Evolutionary conservation across 1,284 basidiomycete genomes (phyloP).

Genomic region (Cerrena zonata): DNA sequence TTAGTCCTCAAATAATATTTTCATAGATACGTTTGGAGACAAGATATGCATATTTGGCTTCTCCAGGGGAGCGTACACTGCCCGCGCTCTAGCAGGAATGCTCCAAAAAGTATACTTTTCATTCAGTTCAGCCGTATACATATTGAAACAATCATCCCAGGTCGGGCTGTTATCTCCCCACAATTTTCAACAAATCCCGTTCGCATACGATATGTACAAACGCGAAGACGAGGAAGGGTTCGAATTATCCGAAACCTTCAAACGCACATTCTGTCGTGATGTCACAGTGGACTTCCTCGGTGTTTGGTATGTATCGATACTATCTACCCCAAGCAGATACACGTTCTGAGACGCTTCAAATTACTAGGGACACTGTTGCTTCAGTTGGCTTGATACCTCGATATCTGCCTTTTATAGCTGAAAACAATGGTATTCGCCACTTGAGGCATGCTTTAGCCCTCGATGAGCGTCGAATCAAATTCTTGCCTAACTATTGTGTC

Average conservation of each 20-base stretch:
- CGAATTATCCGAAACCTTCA: conserved; percentile 26
- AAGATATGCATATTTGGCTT: conserved; percentile 50
- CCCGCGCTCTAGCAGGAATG: conserved; percentile 40
- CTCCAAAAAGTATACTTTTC: conserved; percentile 37
- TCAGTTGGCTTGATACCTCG: conserved; percentile 32
- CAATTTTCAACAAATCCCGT: conserved; percentile 29
- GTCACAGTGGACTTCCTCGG: conserved; percentile 33
- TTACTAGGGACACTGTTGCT: conserved; percentile 32
- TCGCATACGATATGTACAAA: conserved; percentile 35
- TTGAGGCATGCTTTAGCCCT: conserved; percentile 39
- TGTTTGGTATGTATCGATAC: conserved; percentile 24
- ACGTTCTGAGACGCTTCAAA: no score
- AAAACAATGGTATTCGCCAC: conserved; percentile 28
- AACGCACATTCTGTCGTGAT: conserved; percentile 27
- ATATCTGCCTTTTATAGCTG: conserved; percentile 34
- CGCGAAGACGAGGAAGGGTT: conserved; percentile 21
- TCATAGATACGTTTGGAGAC: conserved; percentile 32
- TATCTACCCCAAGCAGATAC: no score
- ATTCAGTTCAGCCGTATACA: no score
- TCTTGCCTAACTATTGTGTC: conserved; percentile 12
- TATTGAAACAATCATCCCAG: not conserved
- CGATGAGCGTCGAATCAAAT: conserved; percentile 32
- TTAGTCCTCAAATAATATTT: not conserved
- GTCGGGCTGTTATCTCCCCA: conserved; percentile 14
- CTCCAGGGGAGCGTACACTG: conserved; percentile 54